Percentiles rank a stretch among this genome's conserved stretches.
These are phyloP conservation scores for Lolium perenne DNA, from an alignment of 176 grass and related monocot species.

Conservation along the genomic window DNA sequence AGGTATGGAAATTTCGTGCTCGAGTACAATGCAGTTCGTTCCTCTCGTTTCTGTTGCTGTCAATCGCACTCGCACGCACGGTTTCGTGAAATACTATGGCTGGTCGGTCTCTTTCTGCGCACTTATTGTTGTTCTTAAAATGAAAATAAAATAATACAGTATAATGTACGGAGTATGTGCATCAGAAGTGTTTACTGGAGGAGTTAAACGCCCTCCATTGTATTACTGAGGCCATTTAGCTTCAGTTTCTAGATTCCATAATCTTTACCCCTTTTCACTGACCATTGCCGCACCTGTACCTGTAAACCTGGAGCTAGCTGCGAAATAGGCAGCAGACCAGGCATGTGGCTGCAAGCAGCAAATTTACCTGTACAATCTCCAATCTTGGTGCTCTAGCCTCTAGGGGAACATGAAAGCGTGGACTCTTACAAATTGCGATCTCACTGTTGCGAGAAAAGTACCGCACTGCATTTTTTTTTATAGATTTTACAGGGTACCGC, in stretches of 20 bases:
- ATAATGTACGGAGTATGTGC: slow-evolving; percentile 16
- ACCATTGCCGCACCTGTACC: background rate
- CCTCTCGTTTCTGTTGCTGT: background rate
- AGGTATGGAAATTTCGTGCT: slow-evolving; percentile 32
- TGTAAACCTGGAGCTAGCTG: background rate
- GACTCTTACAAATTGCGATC: background rate
- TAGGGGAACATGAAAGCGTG: slow-evolving; percentile 27
- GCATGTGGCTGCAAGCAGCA: background rate
- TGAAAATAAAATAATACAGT: slow-evolving; percentile 9
- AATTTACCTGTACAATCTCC: slow-evolving; percentile 18
- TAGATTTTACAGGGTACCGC: background rate
- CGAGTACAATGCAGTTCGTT: slow-evolving; percentile 12
- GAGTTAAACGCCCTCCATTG: background rate
- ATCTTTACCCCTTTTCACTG: background rate
- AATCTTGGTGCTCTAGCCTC: slow-evolving; percentile 25
- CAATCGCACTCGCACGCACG: background rate
- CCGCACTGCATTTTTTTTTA: background rate
- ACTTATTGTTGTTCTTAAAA: background rate
- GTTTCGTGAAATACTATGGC: background rate
- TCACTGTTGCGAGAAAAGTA: slow-evolving; percentile 23
- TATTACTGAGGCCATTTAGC: background rate
- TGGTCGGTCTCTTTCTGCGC: slow-evolving; percentile 16
- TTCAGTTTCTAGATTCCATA: background rate
- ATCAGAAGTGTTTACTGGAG: background rate
- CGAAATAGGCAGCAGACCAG: background rate